phyloP scores from a whole-genome alignment of 2,329 filamentous ascomycete species.

The Colletotrichum theobromicola region DNA sequence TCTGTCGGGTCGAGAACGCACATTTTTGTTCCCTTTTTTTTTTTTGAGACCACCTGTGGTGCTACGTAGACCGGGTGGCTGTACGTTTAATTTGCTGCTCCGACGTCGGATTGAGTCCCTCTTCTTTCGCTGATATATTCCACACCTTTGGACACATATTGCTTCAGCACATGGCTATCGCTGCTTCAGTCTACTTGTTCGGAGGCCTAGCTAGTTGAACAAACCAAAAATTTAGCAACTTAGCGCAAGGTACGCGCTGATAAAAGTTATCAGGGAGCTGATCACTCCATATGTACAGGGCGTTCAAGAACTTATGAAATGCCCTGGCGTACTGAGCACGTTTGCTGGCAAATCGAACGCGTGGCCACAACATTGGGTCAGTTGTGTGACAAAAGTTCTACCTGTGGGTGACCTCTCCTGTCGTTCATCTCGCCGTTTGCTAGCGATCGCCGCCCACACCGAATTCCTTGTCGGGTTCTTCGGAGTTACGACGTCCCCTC shows the following conservation, averaged over 20 bases:
- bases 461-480: neutral
- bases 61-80: neutral
- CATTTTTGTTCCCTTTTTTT: neutral
- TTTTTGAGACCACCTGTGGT: neutral
- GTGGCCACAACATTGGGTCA: neutral
- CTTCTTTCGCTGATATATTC: neutral
- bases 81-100: neutral
- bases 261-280: no score
- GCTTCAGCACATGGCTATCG: neutral
- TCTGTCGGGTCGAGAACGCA: neutral
- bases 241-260: neutral
- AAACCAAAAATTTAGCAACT: neutral
- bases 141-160: no score
- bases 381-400: neutral
- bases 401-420: neutral
- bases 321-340: neutral
- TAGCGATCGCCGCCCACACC: neutral
- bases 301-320: neutral
- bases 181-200: neutral
- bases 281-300: neutral
- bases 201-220: neutral
- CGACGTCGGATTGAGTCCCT: neutral
- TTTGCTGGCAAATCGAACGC: neutral
- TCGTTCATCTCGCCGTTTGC: neutral
- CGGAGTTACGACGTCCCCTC: conserved; percentile 18